Conservation (phyloP, 2,329 filamentous ascomycete genomes). For the Acrocalymma vagum region DNA sequence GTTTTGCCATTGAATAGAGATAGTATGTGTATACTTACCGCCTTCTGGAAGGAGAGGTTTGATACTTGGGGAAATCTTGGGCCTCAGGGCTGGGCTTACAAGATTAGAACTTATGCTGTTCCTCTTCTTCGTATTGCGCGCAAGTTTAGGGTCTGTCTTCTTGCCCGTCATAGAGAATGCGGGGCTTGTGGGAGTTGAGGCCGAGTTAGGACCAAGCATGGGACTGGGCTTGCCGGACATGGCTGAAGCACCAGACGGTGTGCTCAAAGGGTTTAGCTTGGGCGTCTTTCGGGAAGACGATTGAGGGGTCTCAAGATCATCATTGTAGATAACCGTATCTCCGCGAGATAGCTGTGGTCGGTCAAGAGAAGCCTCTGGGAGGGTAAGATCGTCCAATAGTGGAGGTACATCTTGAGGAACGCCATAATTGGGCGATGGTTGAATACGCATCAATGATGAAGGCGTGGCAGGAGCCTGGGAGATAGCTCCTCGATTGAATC, state of each 20-base stretch:
- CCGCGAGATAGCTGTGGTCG: conserved; percentile 59
- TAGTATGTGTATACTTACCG: conserved; percentile 53
- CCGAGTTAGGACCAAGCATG: conserved; percentile 59
- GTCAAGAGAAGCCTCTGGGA: conserved; percentile 73
- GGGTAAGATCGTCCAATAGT: conserved; percentile 67
- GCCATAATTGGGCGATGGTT: conserved; percentile 46
- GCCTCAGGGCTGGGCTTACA: conserved; percentile 85
- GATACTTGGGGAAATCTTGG: conserved; percentile 92
- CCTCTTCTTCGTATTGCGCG: conserved; percentile 48
- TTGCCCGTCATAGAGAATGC: conserved; percentile 36
- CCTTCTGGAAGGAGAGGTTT: conserved; percentile 84
- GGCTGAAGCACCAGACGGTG: conserved; percentile 43
- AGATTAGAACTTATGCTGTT: conserved; percentile 70
- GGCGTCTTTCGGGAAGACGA: conserved; percentile 74
- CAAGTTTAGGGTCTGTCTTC: conserved; percentile 39
- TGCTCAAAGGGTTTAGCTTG: conserved; percentile 66
- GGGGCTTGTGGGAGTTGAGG: conserved; percentile 60
- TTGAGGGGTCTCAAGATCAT: conserved; percentile 64
- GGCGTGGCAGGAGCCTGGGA: conserved; percentile 76
- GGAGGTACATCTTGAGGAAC: conserved; percentile 31
- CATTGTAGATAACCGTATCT: conserved; percentile 59
- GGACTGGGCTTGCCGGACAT: conserved; percentile 55
- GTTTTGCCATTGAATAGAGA: neutral
- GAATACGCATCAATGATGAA: conserved; percentile 78
- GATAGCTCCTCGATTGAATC: conserved; percentile 24